Percentiles rank a stretch among this genome's conserved stretches.
Conservation (phyloP, 441 rosid genomes). For the Syzygium syzygioides region DNA sequence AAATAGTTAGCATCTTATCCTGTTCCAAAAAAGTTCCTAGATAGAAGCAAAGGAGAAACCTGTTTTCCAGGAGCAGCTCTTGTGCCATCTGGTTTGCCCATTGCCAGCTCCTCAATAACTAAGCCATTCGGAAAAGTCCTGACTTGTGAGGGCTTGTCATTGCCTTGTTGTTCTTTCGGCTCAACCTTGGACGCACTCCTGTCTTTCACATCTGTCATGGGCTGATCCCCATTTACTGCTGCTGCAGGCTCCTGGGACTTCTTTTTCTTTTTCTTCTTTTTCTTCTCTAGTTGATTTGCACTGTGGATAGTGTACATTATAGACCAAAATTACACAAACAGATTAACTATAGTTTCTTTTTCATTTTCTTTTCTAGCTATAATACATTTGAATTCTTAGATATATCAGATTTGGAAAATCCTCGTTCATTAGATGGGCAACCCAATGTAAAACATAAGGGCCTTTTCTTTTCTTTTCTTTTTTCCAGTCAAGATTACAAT, state of each 20-base stretch:
- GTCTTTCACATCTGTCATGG: slow-evolving; percentile 21
- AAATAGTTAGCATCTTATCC: neutral
- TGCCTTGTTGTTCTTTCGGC: slow-evolving; percentile 21
- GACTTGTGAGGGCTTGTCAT: slow-evolving; percentile 47
- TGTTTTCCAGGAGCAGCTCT: slow-evolving; percentile 73
- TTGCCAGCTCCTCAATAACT: slow-evolving; percentile 66
- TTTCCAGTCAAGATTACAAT: neutral
- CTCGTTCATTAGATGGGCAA: neutral
- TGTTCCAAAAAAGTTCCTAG: neutral
- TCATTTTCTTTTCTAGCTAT: neutral
- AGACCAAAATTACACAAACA: neutral
- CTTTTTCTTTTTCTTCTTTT: slow-evolving; percentile 49
- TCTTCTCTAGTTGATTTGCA: slow-evolving; percentile 40
- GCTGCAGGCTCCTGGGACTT: slow-evolving; percentile 36
- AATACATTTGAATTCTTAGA: neutral
- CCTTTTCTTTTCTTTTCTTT: neutral
- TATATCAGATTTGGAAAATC: neutral
- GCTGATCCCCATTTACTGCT: slow-evolving; percentile 11
- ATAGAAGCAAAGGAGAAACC: slow-evolving; percentile 25
- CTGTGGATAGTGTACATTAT: slow-evolving; percentile 11
- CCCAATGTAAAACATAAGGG: neutral
- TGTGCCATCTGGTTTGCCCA: slow-evolving; percentile 90
- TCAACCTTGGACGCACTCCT: slow-evolving; percentile 24
- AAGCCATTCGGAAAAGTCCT: slow-evolving; percentile 79
- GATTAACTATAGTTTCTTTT: neutral